These are phyloP conservation scores for Fusarium caatingaense DNA, from an alignment of 2,329 filamentous ascomycete species.

Conservation along the genomic window DNA sequence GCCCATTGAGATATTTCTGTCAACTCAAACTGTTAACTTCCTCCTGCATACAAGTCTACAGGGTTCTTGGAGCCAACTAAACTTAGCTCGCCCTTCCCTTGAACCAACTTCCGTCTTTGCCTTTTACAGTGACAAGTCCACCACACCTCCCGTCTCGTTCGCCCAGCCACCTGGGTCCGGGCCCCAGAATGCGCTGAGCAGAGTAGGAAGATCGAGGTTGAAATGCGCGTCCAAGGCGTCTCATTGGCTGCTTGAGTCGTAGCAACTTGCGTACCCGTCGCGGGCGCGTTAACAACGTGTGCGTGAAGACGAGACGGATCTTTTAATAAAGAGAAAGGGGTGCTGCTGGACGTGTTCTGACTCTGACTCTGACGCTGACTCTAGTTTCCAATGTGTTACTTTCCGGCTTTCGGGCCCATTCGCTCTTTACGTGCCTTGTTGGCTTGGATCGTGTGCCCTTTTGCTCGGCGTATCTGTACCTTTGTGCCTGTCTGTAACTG, in stretches of 20 bases:
- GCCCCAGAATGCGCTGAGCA: slow-evolving; percentile 31
- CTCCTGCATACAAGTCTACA: slow-evolving; percentile 21
- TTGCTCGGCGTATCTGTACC: slow-evolving; percentile 20
- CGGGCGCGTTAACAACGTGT: slow-evolving; percentile 40
- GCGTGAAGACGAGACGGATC: slow-evolving; percentile 29
- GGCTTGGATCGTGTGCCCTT: slow-evolving; percentile 22
- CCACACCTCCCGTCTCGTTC: slow-evolving; percentile 30
- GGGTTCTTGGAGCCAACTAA: slow-evolving; percentile 40
- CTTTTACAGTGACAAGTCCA: slow-evolving; percentile 18
- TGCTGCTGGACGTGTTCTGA: slow-evolving; percentile 28
- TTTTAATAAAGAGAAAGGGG: slow-evolving; percentile 40
- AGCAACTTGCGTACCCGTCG: slow-evolving; percentile 31
- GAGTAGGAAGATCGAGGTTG: slow-evolving; percentile 31
- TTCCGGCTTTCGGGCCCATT: slow-evolving; percentile 31
- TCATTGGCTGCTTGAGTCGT: slow-evolving; percentile 30
- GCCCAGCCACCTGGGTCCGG: slow-evolving; percentile 42
- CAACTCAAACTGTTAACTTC: slow-evolving; percentile 14
- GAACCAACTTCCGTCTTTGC: slow-evolving; percentile 21
- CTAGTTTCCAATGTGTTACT: slow-evolving; percentile 25
- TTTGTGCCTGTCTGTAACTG: slow-evolving; percentile 16
- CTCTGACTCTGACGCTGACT: neutral
- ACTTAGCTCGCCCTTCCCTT: slow-evolving; percentile 30
- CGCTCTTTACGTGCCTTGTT: neutral
- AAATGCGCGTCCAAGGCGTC: slow-evolving; percentile 38
- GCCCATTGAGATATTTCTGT: slow-evolving; percentile 34